Conservation (phyloP, 768 basidiomycete species). For the Clathrus columnatus region DNA sequence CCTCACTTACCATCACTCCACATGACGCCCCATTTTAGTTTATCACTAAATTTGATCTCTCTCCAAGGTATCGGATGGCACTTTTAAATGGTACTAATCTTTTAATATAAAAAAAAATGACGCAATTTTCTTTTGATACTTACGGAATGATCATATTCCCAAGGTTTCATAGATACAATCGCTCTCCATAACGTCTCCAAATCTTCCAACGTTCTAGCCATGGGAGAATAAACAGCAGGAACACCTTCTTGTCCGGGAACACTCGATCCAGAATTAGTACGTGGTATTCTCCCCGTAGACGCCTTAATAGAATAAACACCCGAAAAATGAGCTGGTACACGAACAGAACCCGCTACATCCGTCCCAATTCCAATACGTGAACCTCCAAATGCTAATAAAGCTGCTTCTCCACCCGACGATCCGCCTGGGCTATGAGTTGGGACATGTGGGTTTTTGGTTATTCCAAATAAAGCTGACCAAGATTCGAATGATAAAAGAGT, state of each 20-base stretch:
- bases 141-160: slow-evolving; percentile 53
- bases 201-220: slow-evolving; percentile 54
- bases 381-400: slow-evolving; percentile 52
- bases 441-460: slow-evolving; percentile 54
- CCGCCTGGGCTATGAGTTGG: slow-evolving; percentile 49
- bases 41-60: slow-evolving; percentile 35
- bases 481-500: slow-evolving; percentile 55
- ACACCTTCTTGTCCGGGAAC: slow-evolving; percentile 52
- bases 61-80: slow-evolving; percentile 28
- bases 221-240: slow-evolving; percentile 45
- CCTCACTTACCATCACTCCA: slow-evolving; percentile 49
- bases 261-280: slow-evolving; percentile 36
- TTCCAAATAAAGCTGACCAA: slow-evolving; percentile 48
- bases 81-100: slow-evolving; percentile 15
- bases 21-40: slow-evolving; percentile 55
- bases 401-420: slow-evolving; percentile 60
- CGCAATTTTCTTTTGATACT: slow-evolving; percentile 14
- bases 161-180: slow-evolving; percentile 51
- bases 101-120: background rate
- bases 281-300: slow-evolving; percentile 49
- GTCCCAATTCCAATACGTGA: slow-evolving; percentile 57
- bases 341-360: slow-evolving; percentile 62
- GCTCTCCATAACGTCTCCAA: slow-evolving; percentile 59
- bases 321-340: slow-evolving; percentile 58
- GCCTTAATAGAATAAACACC: slow-evolving; percentile 55